phyloP scores from a whole-genome alignment of 1,139 yeast genomes.

The Wickerhamomyces sp. region DNA sequence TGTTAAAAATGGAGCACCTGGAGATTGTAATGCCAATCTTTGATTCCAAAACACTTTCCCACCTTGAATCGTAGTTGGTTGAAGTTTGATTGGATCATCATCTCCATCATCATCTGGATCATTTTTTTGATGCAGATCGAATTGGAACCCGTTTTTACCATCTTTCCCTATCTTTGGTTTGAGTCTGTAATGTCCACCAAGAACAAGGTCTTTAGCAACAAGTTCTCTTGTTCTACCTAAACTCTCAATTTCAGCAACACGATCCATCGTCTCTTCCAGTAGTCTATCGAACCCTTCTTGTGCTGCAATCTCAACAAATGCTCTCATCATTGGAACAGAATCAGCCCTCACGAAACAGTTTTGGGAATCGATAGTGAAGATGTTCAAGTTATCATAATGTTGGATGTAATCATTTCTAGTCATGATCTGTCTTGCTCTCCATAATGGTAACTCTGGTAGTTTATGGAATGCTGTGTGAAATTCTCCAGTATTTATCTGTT shows the following conservation, averaged over 20 bases:
- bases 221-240: constrained; percentile 77
- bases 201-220: constrained; percentile 64
- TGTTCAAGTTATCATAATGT: constrained; percentile 65
- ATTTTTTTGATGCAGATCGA: constrained; percentile 10
- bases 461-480: constrained; percentile 36
- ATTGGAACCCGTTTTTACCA: constrained; percentile 4
- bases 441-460: constrained; percentile 70
- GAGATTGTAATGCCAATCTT: constrained; percentile 8
- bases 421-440: constrained; percentile 85
- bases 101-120: constrained; percentile 16
- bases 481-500: constrained; percentile 17
- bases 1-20: too few species aligned
- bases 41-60: constrained; percentile 20
- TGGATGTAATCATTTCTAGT: constrained; percentile 80
- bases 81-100: constrained; percentile 20
- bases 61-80: constrained; percentile 22
- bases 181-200: constrained; percentile 41
- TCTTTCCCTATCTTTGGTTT: constrained; percentile 16
- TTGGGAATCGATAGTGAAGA: constrained; percentile 74
- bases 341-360: constrained; percentile 74
- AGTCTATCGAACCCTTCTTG: constrained; percentile 69
- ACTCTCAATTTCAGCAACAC: constrained; percentile 74
- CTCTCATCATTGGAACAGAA: constrained; percentile 86
- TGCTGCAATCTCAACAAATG: constrained; percentile 71
- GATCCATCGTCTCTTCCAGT: constrained; percentile 61